Base-by-base conservation (phyloP, 192 early-diverging fungal species). In the Coemansia sp. region DNA sequence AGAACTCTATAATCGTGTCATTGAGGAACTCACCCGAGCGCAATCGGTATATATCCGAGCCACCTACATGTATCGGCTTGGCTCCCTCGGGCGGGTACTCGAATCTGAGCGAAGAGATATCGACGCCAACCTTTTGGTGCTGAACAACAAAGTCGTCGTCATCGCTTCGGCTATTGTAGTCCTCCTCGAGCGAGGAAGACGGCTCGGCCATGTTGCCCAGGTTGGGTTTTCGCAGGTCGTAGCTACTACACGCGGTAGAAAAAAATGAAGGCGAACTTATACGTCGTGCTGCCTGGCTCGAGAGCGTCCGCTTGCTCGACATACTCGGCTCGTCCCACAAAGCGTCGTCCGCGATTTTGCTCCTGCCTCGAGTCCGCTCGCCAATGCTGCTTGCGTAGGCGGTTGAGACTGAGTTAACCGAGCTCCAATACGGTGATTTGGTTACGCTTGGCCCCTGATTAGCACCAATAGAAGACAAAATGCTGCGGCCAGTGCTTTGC, bases 1-100 rank as follows among this genome's bases (percentile, higher is more conserved):
- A 93, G 75, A 95, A 94, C 68, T 97, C 95, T 66, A 97, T 92
- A 41, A 95, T 84, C 1, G 89, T 91, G 82, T 97, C 95, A 82
- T 97, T 97, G 49, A 97, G 83, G 76, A 93, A 97, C 77, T 94
- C 89, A 34, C 87, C 90, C 29, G 83, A 77, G 41, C 88, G 71
- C 65, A 96, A 76, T 31, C 94, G 84, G 29, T 70, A 66, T 12
- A 88, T 76, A 71, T 97, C 95, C 4, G 90, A 82, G 5, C 80
- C 81, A 0, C 80, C 82, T 2, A 96, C 78, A 1, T 91, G 87
- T 2, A 95, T 90, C 8, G 87, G 59, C 63, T 86, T 86, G 43
- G 69, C 67, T 3, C 84, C 86, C 33, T 73, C 69, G 16, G 67
- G 70, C 6, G 91, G 91, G 66, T 88, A 93, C 27, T 73, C 71